Base-by-base conservation (phyloP, 805 yeast species). In the Torulaspora maleeae region DNA sequence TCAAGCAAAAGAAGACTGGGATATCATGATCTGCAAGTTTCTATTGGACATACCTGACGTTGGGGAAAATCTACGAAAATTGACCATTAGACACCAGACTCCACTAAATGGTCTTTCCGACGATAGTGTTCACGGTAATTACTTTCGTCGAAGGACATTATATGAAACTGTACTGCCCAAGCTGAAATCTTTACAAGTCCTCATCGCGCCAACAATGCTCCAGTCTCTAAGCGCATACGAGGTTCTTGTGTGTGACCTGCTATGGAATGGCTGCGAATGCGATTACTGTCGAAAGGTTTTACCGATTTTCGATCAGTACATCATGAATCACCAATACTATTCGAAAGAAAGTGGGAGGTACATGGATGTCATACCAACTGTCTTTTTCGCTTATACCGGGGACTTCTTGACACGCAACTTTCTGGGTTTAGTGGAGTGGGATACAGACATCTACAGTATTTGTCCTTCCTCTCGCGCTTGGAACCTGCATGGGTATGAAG, bases 201-300 rank as follows among this genome's bases (percentile, higher is more conserved):
- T 85, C 11, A 64, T 77, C 3, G 71, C 80, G 0, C 88, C 90
- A 2, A 78, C 79, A 4, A 69, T 82, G 43, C 60, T 85, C 50
- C 78, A 80, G 45, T 67, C 80, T 0, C 66, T 82, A 16, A 70
- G 87, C 0, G 77, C 86, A 49, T 85, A 83, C 59, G 95, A 85
- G 52, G 82, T 81, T 45, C 60, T 82, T 5, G 79, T 80, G 58
- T 83, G 86, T 37, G 84, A 82, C 50, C 51, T 85, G 41, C 61
- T 85, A 19, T 85, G 91, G 90, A 84, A 83, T 58, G 91, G 91
- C 0, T 84, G 91, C 60, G 73, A 72, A 30, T 85, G 95, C 58
- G 49, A 52, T 1, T 76, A 72, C 51, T 85, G 95, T 55, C 65
- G 66, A 11, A 67, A 66, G 42, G 68, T 67, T 33, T 61, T 84